Conservation (phyloP, 2,329 filamentous ascomycete species). For the Curvularia sp. region DNA sequence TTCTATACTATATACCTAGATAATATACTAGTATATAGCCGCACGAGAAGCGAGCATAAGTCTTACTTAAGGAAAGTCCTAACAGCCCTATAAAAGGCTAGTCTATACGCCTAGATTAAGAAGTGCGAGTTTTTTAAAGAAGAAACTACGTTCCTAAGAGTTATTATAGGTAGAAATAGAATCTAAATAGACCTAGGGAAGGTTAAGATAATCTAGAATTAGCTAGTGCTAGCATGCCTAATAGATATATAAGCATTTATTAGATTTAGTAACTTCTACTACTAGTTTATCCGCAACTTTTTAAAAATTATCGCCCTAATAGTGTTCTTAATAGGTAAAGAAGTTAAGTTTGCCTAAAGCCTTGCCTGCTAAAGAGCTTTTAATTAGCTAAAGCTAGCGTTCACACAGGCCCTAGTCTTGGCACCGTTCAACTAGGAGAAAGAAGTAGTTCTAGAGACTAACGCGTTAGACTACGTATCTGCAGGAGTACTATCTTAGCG, state of each 20-base stretch:
- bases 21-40: too few relatives aligned
- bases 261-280: constrained; percentile 2
- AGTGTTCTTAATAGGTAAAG: not conserved
- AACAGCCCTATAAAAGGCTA: too few relatives aligned
- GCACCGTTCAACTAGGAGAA: not conserved
- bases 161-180: not conserved
- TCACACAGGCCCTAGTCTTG: not conserved
- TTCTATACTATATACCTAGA: too few relatives aligned
- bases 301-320: not conserved
- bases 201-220: not conserved
- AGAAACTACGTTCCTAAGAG: not conserved
- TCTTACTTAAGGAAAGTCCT: too few relatives aligned
- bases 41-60: too few relatives aligned
- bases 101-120: not conserved
- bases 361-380: constrained; percentile 1
- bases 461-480: too few relatives aligned
- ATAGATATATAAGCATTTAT: constrained; percentile 1
- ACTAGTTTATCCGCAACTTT: not conserved
- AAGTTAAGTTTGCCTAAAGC: not conserved
- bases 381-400: not conserved
- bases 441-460: not conserved
- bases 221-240: not conserved
- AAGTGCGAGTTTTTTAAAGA: not conserved
- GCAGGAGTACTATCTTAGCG: constrained; percentile 17
- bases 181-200: not conserved